These are phyloP conservation scores for Massariosphaeria phaeospora DNA, from an alignment of 495 filamentous ascomycete genomes.

Conservation along the genomic window DNA sequence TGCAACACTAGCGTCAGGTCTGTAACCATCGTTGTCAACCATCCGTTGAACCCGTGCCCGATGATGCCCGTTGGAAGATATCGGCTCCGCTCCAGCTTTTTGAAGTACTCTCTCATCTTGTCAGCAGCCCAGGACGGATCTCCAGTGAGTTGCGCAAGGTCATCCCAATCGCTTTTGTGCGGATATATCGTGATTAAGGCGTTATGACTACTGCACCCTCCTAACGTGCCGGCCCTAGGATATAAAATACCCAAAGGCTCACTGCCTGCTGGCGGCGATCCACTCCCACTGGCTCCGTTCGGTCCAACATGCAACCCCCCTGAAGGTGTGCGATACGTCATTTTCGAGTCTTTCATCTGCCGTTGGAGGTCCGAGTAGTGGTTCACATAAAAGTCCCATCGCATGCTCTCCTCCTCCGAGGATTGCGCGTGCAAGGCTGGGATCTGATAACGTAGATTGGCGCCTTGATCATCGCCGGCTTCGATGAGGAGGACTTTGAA, in stretches of 20 bases:
- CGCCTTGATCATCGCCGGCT: slow-evolving; percentile 26
- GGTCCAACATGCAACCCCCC: slow-evolving; percentile 27
- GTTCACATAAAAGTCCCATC: slow-evolving; percentile 27
- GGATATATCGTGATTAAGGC: slow-evolving; percentile 46
- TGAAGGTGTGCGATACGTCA: slow-evolving; percentile 16
- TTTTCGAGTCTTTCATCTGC: slow-evolving; percentile 26
- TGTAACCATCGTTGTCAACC: slow-evolving; percentile 49
- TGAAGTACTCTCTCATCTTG: slow-evolving; percentile 49
- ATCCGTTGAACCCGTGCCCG: slow-evolving; percentile 58
- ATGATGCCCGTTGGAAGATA: slow-evolving; percentile 43
- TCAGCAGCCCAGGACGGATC: slow-evolving; percentile 45
- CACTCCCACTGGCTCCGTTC: slow-evolving; percentile 14
- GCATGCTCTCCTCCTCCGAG: slow-evolving; percentile 9
- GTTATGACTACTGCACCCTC: slow-evolving; percentile 50
- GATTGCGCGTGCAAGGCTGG: slow-evolving; percentile 14
- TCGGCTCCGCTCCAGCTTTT: slow-evolving; percentile 49
- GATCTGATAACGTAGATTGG: slow-evolving; percentile 9
- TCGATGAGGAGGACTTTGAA: slow-evolving; percentile 30
- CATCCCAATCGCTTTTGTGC: slow-evolving; percentile 43
- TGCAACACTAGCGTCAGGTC: slow-evolving; percentile 47
- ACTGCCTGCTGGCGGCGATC: slow-evolving; percentile 43
- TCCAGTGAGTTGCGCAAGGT: slow-evolving; percentile 46
- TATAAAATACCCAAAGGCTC: slow-evolving; percentile 46
- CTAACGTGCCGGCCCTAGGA: slow-evolving; percentile 46
- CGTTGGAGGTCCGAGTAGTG: slow-evolving; percentile 23